Evolutionary conservation across 2,329 filamentous ascomycete genomes (phyloP), one percentile per base, ranked within the genome.

Genomic region (Fusarium liriodendri): DNA sequence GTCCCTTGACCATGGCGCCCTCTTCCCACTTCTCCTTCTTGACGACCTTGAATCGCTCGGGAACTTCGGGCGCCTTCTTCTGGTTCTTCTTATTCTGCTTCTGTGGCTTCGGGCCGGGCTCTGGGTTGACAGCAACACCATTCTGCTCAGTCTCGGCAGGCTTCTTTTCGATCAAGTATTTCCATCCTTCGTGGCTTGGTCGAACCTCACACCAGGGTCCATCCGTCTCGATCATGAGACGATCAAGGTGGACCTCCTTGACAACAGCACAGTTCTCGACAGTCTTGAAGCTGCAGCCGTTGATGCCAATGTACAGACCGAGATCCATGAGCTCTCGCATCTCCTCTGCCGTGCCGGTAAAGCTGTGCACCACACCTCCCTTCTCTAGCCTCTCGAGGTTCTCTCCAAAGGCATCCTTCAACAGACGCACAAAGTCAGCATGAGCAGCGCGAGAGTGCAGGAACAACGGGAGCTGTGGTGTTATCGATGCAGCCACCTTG

Each of bases 181-280:
- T 93, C 77, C 92, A 94, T 3, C 94, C 95, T 33, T 95, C 95
- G 83, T 99, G 96, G 33, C 90, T 94, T 1, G 95, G 92, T 27
- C 97, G 88, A 68, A 99, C 96, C 82, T 99, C 97, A 80, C 97
- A 99, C 94, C 97, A 99, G 4, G 97, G 97, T 3, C 97, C 97
- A 81, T 99, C 97, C 0, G 97, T 99, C 87, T 99, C 97, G 57
- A 99, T 91, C 89, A 98, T 97, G 63, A 99, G 83, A 55, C 92
- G 86, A 65, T 95, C 91, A 13, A 99, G 85, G 13, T 92, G 93
- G 42, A 98, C 91, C 69, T 92, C 89, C 72, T 89, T 91, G 13
- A 98, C 95, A 4, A 98, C 95, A 16, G 89, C 92, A 45, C 97
- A 90, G 78, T 98, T 99, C 80, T 98, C 95, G 13, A 89, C 92